Percentiles rank a stretch among this genome's conserved stretches.
Conservation (phyloP, 345 rosid species). For the Carallia brachiata region DNA sequence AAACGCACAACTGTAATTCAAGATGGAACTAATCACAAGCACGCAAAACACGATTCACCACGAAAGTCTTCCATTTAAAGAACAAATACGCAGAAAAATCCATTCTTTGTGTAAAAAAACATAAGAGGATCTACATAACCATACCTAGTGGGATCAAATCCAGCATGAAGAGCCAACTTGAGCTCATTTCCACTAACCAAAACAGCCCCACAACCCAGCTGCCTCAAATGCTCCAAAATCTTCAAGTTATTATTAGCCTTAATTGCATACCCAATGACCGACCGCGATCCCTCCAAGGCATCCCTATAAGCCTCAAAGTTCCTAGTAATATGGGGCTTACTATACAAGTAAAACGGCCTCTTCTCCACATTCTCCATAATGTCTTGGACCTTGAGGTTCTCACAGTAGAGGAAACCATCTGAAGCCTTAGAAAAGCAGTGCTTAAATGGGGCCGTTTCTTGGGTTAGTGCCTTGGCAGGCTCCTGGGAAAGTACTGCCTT, state of each 20-base stretch:
- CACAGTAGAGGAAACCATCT: constrained; percentile 90
- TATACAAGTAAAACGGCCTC: constrained; percentile 84
- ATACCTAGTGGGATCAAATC: constrained; percentile 88
- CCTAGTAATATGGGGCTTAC: constrained; percentile 85
- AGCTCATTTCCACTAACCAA: constrained; percentile 96
- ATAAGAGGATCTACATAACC: neutral
- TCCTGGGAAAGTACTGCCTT: constrained; percentile 56
- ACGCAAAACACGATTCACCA: neutral
- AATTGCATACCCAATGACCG: constrained; percentile 87
- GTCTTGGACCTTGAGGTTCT: constrained; percentile 72
- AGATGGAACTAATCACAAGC: neutral
- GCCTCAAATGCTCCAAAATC: constrained; percentile 92
- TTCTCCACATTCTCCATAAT: constrained; percentile 75
- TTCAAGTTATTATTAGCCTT: constrained; percentile 89
- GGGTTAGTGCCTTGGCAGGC: constrained; percentile 28
- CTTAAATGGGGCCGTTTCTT: constrained; percentile 33
- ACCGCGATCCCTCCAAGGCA: constrained; percentile 64
- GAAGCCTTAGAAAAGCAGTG: constrained; percentile 77
- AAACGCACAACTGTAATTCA: neutral
- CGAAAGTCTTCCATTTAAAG: neutral
- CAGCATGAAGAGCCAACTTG: constrained; percentile 79
- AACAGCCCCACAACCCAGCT: constrained; percentile 91
- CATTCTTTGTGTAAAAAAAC: neutral
- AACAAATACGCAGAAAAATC: neutral
- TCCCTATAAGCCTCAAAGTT: constrained; percentile 76